phyloP scores from a whole-genome alignment of 2,329 filamentous ascomycete species.

The Ceratocystis huliohia region DNA sequence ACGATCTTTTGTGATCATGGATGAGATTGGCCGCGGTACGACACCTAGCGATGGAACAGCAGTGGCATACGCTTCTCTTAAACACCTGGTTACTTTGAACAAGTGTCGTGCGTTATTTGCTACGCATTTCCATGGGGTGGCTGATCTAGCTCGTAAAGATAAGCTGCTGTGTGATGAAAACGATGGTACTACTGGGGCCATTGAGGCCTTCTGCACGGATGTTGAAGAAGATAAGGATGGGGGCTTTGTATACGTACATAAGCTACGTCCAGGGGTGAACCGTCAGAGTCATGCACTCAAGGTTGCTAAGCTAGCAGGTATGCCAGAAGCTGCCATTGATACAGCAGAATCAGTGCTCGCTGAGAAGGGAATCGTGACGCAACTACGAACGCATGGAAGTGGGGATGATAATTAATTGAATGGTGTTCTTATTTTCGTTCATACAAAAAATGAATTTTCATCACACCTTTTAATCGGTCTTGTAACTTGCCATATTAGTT shows the following conservation, averaged over 20 bases:
- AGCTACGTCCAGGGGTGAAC: constrained; percentile 69
- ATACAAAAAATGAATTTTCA: background rate
- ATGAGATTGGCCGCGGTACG: constrained; percentile 89
- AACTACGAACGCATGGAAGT: background rate
- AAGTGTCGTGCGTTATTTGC: constrained; percentile 75
- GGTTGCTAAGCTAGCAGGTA: constrained; percentile 74
- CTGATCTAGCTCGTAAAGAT: constrained; percentile 46
- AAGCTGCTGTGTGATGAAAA: constrained; percentile 13
- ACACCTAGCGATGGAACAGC: constrained; percentile 86
- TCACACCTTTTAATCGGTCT: no score
- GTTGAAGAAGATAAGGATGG: constrained; percentile 58
- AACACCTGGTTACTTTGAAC: constrained; percentile 70
- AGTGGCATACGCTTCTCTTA: constrained; percentile 75
- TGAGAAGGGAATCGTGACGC: background rate
- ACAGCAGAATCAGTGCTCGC: constrained; percentile 50
- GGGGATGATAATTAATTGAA: background rate
- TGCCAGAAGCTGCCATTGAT: constrained; percentile 59
- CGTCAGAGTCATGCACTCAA: constrained; percentile 82
- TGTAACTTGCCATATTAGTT: no score
- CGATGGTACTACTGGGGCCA: constrained; percentile 20
- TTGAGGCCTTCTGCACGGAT: constrained; percentile 81
- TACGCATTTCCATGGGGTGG: constrained; percentile 81
- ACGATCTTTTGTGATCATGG: constrained; percentile 90
- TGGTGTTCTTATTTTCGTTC: background rate
- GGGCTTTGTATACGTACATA: constrained; percentile 79